phyloP scores from a whole-genome alignment of 306 rosid genomes.

The Inga laurina region DNA sequence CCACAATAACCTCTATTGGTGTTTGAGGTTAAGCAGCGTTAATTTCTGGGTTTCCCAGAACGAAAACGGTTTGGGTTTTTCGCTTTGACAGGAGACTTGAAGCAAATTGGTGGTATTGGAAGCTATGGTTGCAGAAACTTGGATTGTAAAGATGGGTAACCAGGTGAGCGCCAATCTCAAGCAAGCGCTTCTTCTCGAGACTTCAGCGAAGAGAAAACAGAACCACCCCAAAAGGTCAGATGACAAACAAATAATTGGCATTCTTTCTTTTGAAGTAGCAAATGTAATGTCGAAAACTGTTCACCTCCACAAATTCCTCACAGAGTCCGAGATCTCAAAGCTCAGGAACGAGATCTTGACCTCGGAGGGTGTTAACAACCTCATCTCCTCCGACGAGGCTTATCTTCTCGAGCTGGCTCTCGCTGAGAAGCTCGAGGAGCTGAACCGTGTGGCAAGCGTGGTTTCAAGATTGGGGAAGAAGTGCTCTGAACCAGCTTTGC shows the following conservation, averaged over 20 bases:
- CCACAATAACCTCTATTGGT: background rate
- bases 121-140: constrained; percentile 93
- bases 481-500: constrained; percentile 81
- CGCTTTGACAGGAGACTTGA: constrained; percentile 17
- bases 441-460: constrained; percentile 77
- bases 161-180: constrained; percentile 89
- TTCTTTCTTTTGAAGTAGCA: constrained; percentile 96
- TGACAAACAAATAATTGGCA: constrained; percentile 54
- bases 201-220: constrained; percentile 55
- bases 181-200: constrained; percentile 73
- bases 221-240: constrained; percentile 28
- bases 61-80: background rate
- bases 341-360: constrained; percentile 80
- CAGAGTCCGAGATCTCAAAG: constrained; percentile 75
- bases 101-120: constrained; percentile 33
- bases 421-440: constrained; percentile 87
- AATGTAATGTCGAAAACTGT: constrained; percentile 84
- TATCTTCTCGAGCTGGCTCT: constrained; percentile 79
- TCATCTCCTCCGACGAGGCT: constrained; percentile 75
- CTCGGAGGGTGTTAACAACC: constrained; percentile 65
- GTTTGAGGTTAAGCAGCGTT: constrained; percentile 1
- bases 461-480: constrained; percentile 89
- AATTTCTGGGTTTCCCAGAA: constrained; percentile 16
- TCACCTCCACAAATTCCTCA: constrained; percentile 74
- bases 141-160: constrained; percentile 94